Evolutionary conservation across 805 yeast species (phyloP).

Genomic region (Metschnikowia vanudenii): DNA sequence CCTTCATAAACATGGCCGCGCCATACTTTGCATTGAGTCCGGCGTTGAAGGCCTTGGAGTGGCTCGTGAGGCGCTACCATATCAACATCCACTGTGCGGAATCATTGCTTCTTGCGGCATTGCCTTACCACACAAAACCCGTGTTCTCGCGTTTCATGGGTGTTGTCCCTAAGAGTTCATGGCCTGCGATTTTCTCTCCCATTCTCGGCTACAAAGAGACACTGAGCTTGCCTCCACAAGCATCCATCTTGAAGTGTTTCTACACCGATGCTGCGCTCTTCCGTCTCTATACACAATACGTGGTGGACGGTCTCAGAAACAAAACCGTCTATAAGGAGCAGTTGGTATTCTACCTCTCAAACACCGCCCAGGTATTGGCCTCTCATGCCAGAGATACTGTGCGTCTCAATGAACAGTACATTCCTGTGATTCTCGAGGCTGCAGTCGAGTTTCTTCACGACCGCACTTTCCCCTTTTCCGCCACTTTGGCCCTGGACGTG

Average conservation of each 20-base stretch:
- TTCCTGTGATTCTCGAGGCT: slow-evolving; percentile 58
- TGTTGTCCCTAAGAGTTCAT: slow-evolving; percentile 52
- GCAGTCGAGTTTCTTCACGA: slow-evolving; percentile 51
- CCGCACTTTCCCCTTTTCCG: slow-evolving; percentile 17
- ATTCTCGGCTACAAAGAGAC: slow-evolving; percentile 63
- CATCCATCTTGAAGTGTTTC: slow-evolving; percentile 70
- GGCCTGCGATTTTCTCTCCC: slow-evolving; percentile 82
- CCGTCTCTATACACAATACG: slow-evolving; percentile 60
- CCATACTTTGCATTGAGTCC: slow-evolving; percentile 76
- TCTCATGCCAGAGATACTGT: slow-evolving; percentile 49
- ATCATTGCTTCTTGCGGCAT: slow-evolving; percentile 60
- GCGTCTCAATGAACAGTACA: slow-evolving; percentile 44
- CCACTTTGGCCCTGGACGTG: slow-evolving; percentile 45
- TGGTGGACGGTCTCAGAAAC: slow-evolving; percentile 49
- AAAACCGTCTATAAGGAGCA: slow-evolving; percentile 64
- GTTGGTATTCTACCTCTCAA: slow-evolving; percentile 75
- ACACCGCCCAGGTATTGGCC: slow-evolving; percentile 65
- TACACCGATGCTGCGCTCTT: slow-evolving; percentile 62
- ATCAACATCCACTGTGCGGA: slow-evolving; percentile 82
- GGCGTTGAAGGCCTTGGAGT: slow-evolving; percentile 81
- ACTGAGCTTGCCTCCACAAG: slow-evolving; percentile 61
- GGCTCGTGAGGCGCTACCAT: slow-evolving; percentile 91
- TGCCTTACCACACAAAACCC: slow-evolving; percentile 78
- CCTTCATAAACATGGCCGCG: slow-evolving; percentile 69
- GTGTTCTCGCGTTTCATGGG: slow-evolving; percentile 74